Evolutionary conservation across 1,284 basidiomycete genomes (phyloP).

Genomic region (Polyporus tsugae): DNA sequence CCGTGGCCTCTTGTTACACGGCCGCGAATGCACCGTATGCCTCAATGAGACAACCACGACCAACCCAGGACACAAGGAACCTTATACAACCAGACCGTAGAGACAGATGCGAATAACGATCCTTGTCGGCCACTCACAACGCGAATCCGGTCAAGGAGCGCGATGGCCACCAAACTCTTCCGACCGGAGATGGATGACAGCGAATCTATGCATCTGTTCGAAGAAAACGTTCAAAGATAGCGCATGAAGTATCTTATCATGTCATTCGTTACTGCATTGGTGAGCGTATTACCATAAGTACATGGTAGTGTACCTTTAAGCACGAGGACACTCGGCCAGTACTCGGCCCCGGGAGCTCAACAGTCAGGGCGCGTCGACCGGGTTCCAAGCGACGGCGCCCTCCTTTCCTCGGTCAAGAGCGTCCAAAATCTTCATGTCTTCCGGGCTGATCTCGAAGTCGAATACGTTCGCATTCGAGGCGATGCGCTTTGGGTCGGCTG

Average conservation of each 20-base stretch:
- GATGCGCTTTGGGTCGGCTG: constrained; percentile 55
- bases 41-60: not conserved
- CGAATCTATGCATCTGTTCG: not conserved
- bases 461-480: constrained; percentile 58
- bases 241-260: not conserved
- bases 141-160: no score
- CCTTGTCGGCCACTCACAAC: no score
- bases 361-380: constrained; percentile 42
- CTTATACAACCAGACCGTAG: no score
- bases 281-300: not conserved
- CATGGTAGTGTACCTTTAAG: not conserved
- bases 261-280: not conserved
- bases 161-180: not conserved
- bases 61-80: not conserved
- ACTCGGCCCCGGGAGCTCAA: not conserved
- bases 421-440: constrained; percentile 58
- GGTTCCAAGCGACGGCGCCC: constrained; percentile 59
- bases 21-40: no score
- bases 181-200: not conserved
- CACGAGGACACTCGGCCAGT: no score
- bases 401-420: constrained; percentile 53
- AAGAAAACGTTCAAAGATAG: not conserved
- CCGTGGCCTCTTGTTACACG: no score
- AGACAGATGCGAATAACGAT: not conserved
- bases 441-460: constrained; percentile 56